Percentiles rank a stretch among this genome's conserved stretches.
These are phyloP conservation scores for Ascochyta rabiei DNA, from an alignment of 2,329 filamentous ascomycete genomes.

Conservation along the genomic window DNA sequence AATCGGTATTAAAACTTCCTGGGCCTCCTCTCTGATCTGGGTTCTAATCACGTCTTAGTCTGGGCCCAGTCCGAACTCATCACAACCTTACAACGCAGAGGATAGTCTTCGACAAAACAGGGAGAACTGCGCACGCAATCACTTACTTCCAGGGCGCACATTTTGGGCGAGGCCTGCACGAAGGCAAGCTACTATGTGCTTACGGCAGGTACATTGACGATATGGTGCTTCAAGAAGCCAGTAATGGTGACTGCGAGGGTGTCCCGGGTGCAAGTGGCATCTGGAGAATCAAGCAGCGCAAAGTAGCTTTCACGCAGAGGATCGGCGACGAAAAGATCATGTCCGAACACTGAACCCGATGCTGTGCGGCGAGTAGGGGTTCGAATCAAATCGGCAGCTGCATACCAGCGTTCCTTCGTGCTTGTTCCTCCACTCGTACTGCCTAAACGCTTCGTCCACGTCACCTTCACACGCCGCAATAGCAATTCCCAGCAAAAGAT, in stretches of 20 bases:
- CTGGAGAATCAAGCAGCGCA: slow-evolving; percentile 49
- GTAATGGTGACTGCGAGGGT: slow-evolving; percentile 32
- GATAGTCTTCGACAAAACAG: slow-evolving; percentile 40
- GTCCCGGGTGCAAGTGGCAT: slow-evolving; percentile 47
- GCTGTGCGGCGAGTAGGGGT: background rate
- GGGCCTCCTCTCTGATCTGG: too few relatives aligned
- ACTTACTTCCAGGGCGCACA: slow-evolving; percentile 53
- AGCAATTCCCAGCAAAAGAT: background rate
- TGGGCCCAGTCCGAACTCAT: slow-evolving; percentile 50
- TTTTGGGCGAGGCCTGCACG: slow-evolving; percentile 52
- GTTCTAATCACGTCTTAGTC: slow-evolving; percentile 26
- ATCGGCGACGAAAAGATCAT: slow-evolving; percentile 46
- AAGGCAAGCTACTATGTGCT: slow-evolving; percentile 49
- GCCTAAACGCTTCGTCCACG: background rate
- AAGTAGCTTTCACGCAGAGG: slow-evolving; percentile 47
- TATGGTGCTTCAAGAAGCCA: slow-evolving; percentile 36
- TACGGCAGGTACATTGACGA: slow-evolving; percentile 52
- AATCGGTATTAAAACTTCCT: slow-evolving; percentile 31
- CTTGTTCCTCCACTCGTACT: background rate
- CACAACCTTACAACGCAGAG: slow-evolving; percentile 53
- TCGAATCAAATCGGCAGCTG: background rate
- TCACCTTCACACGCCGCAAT: background rate
- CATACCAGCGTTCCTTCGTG: background rate
- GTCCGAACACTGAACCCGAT: slow-evolving; percentile 32
- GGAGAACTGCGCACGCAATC: slow-evolving; percentile 41